A percentile compares a stretch with the other conserved stretches of the same genome.
These are phyloP conservation scores for Daldinia sp. DNA, from an alignment of 2,329 filamentous ascomycete genomes.

Conservation along the genomic window DNA sequence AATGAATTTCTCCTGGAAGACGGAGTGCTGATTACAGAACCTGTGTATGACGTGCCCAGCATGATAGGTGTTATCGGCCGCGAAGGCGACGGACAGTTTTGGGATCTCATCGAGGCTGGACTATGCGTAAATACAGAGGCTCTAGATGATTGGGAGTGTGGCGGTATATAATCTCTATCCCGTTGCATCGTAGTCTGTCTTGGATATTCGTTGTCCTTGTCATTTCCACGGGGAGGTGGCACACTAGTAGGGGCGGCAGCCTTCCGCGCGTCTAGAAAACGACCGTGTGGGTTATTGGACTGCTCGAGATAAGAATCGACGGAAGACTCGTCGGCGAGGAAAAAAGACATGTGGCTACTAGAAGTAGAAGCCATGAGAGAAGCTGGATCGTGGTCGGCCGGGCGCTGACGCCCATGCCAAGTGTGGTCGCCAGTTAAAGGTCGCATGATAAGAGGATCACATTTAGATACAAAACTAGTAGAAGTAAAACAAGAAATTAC, in stretches of 20 bases:
- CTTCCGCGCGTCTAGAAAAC: slow-evolving; percentile 48
- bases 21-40: slow-evolving; percentile 56
- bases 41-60: slow-evolving; percentile 51
- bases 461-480: too few species aligned
- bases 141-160: slow-evolving; percentile 45
- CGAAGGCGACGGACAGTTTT: slow-evolving; percentile 48
- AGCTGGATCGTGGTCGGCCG: slow-evolving; percentile 49
- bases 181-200: slow-evolving; percentile 22
- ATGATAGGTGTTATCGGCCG: slow-evolving; percentile 57
- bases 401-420: slow-evolving; percentile 50
- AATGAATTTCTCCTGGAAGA: slow-evolving; percentile 63
- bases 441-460: slow-evolving; percentile 50
- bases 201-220: slow-evolving; percentile 37
- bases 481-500: slow-evolving; percentile 1
- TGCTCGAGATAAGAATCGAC: slow-evolving; percentile 53
- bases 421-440: slow-evolving; percentile 57
- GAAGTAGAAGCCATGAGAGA: slow-evolving; percentile 46
- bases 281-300: slow-evolving; percentile 41
- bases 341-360: slow-evolving; percentile 60
- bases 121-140: slow-evolving; percentile 47
- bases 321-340: slow-evolving; percentile 59
- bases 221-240: slow-evolving; percentile 27
- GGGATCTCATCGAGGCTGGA: slow-evolving; percentile 43
- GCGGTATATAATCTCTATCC: slow-evolving; percentile 30
- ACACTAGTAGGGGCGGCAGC: slow-evolving; percentile 17